A percentile compares a stretch with the other conserved stretches of the same genome.
These are phyloP conservation scores for Citropsis articulata DNA, from an alignment of 345 rosid genomes.

Conservation along the genomic window DNA sequence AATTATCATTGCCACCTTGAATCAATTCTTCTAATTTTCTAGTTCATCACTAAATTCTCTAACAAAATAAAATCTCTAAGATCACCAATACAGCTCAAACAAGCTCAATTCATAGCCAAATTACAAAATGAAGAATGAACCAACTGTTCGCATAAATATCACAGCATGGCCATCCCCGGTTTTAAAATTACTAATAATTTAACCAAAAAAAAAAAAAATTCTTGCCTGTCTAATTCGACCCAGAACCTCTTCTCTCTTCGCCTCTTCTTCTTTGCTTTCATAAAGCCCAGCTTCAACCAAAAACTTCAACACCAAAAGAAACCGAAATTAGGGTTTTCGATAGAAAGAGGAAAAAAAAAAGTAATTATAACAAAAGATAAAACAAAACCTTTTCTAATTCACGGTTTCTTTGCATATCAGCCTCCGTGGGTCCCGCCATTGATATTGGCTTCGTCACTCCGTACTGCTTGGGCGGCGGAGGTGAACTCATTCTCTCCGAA, in stretches of 20 bases:
- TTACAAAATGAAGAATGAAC: background rate
- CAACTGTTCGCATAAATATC: background rate
- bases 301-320: slow-evolving; percentile 28
- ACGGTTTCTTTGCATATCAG: slow-evolving; percentile 43
- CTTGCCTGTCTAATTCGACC: slow-evolving; percentile 46
- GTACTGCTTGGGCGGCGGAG: slow-evolving; percentile 32
- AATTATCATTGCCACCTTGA: background rate
- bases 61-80: background rate
- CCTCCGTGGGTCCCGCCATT: slow-evolving; percentile 47
- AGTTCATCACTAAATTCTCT: background rate
- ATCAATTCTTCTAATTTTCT: background rate
- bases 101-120: background rate
- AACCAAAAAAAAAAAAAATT: background rate
- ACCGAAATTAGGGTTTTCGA: background rate
- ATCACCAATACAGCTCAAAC: background rate
- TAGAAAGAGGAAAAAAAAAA: background rate
- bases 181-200: background rate
- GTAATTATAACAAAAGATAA: background rate
- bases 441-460: slow-evolving; percentile 68
- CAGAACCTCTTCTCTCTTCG: slow-evolving; percentile 50
- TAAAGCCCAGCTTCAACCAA: slow-evolving; percentile 52
- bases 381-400: slow-evolving; percentile 51
- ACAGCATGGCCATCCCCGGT: too few relatives aligned
- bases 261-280: slow-evolving; percentile 58
- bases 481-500: slow-evolving; percentile 34